Conservation (phyloP, 2,329 filamentous ascomycete genomes). For the Fusarium sp. region DNA sequence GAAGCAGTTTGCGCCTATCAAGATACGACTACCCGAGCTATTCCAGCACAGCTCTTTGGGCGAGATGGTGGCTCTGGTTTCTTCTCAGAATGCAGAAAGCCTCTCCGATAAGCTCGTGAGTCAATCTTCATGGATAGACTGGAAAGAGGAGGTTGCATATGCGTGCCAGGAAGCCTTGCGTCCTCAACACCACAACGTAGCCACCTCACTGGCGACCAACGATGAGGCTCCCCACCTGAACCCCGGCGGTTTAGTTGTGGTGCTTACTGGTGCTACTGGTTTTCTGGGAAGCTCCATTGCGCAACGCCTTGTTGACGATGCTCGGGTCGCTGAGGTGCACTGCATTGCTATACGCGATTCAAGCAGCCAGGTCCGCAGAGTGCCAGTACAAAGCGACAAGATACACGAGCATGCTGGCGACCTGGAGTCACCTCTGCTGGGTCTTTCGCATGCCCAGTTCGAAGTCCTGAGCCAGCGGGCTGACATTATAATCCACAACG, state of each 20-base stretch:
- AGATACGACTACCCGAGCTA: background rate
- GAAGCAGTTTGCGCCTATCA: background rate
- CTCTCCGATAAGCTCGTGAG: background rate
- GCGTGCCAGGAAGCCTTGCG: background rate
- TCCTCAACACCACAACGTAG: background rate
- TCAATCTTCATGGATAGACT: background rate
- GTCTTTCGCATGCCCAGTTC: background rate
- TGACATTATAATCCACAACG: background rate
- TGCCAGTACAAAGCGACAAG: background rate
- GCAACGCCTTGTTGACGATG: background rate
- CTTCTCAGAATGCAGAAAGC: background rate
- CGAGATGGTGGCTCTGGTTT: background rate
- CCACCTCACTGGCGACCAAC: too few species aligned
- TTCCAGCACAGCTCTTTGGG: background rate
- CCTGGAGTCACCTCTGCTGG: background rate
- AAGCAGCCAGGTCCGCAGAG: background rate
- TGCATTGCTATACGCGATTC: background rate
- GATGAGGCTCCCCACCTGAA: background rate
- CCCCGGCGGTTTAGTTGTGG: background rate
- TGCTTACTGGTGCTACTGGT: background rate
- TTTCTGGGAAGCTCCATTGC: background rate
- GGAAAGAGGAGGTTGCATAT: background rate
- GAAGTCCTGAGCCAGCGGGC: background rate
- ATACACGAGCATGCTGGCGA: background rate
- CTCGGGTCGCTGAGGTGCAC: background rate